phyloP scores from a whole-genome alignment of 441 rosid species.

The Corymbia calophylla region DNA sequence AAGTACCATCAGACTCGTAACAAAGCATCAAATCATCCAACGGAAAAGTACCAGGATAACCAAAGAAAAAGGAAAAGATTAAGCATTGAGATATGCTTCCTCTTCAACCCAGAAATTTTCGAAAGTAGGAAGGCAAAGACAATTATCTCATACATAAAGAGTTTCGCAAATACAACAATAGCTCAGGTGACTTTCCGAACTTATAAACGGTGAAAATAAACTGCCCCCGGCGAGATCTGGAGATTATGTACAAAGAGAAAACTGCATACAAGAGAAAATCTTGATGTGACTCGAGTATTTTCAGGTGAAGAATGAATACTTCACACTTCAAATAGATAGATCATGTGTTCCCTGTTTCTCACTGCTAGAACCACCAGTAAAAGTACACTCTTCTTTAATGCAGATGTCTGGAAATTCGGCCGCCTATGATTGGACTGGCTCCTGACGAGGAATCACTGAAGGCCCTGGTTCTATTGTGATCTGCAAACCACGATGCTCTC shows the following conservation, averaged over 20 bases:
- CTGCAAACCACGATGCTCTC: conserved; percentile 65
- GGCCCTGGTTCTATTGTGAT: conserved; percentile 60
- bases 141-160: neutral
- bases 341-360: neutral
- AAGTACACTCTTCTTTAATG: neutral
- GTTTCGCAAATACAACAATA: neutral
- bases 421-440: conserved; percentile 13
- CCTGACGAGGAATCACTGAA: conserved; percentile 26
- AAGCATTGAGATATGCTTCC: neutral
- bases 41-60: neutral
- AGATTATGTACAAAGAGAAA: conserved; percentile 16
- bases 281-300: neutral
- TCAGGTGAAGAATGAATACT: neutral
- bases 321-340: neutral
- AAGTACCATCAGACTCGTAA: neutral
- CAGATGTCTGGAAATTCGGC: neutral
- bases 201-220: neutral
- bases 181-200: neutral
- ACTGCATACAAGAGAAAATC: neutral
- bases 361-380: neutral
- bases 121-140: neutral
- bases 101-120: neutral
- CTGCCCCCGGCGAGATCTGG: neutral
- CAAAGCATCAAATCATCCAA: neutral
- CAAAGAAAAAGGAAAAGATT: neutral